A percentile compares a stretch with the other conserved stretches of the same genome.
phyloP scores from a whole-genome alignment of 176 grass and related monocot species.

The Oryza glaberrima region DNA sequence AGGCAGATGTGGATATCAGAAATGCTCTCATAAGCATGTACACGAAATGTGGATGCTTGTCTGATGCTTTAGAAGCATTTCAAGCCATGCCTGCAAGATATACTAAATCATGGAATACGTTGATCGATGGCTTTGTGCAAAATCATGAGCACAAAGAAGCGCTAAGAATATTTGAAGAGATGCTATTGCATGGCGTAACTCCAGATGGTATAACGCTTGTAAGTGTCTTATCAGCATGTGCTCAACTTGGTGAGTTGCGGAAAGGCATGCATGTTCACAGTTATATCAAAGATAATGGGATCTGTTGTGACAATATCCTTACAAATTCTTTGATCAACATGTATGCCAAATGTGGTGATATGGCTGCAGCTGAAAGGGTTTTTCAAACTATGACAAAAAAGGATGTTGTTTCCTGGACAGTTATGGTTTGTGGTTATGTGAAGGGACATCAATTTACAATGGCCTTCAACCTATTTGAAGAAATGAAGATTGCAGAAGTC shows the following conservation, averaged over 20 bases:
- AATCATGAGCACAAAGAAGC: constrained; percentile 54
- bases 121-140: constrained; percentile 71
- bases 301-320: constrained; percentile 54
- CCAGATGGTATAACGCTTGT: constrained; percentile 62
- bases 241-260: constrained; percentile 71
- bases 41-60: constrained; percentile 52
- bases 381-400: constrained; percentile 56
- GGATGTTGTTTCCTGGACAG: constrained; percentile 82
- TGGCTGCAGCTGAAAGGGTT: constrained; percentile 54
- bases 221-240: constrained; percentile 62
- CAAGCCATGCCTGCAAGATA: constrained; percentile 50
- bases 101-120: constrained; percentile 69
- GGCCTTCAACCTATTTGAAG: constrained; percentile 72
- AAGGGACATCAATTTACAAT: constrained; percentile 50
- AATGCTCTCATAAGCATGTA: constrained; percentile 75
- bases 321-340: constrained; percentile 79
- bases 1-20: constrained; percentile 51
- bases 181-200: constrained; percentile 38
- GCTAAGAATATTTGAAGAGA: constrained; percentile 54
- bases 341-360: constrained; percentile 86
- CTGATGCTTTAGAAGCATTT: constrained; percentile 61
- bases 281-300: constrained; percentile 50
- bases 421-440: constrained; percentile 77
- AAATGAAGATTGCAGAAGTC: constrained; percentile 58
- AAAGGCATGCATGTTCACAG: constrained; percentile 51